A percentile compares a stretch with the other conserved stretches of the same genome.
Conservation (phyloP, 2,329 filamentous ascomycete genomes). For the Phyllosticta citriasiana region DNA sequence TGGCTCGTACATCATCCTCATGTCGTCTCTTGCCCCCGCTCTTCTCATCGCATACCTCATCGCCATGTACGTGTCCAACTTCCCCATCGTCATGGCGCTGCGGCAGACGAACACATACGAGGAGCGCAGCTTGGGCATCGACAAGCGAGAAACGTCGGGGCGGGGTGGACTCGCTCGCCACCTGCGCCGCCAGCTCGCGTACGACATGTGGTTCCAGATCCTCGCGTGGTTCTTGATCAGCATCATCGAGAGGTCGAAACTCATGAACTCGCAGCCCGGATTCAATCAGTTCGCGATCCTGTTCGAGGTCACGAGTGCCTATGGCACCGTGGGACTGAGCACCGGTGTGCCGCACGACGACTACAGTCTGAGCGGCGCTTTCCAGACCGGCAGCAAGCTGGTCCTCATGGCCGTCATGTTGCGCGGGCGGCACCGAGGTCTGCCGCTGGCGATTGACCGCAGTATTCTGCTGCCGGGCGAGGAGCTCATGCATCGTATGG, state of each 20-base stretch:
- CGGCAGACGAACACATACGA: conserved; percentile 64
- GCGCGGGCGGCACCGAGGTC: conserved; percentile 20
- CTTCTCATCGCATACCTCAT: conserved; percentile 52
- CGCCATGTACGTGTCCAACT: conserved; percentile 58
- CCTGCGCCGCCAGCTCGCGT: conserved; percentile 53
- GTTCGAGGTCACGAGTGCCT: conserved; percentile 49
- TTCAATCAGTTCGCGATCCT: conserved; percentile 27
- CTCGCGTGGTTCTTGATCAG: conserved; percentile 51
- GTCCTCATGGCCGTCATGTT: conserved; percentile 49
- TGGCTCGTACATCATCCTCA: conserved; percentile 56
- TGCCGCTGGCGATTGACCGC: conserved; percentile 22
- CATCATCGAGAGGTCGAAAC: conserved; percentile 49
- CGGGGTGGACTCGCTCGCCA: conserved; percentile 34
- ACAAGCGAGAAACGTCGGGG: conserved; percentile 21
- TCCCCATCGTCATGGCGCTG: conserved; percentile 53
- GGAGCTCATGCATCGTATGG: conserved; percentile 25
- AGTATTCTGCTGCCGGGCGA: conserved; percentile 24
- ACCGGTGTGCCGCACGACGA: conserved; percentile 45
- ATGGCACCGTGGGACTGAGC: conserved; percentile 53
- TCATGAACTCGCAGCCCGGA: conserved; percentile 28
- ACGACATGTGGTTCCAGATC: conserved; percentile 58
- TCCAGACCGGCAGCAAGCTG: conserved; percentile 47
- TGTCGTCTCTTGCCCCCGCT: conserved; percentile 45
- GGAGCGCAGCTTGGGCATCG: conserved; percentile 55
- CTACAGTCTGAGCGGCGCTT: conserved; percentile 47